Evolutionary conservation across 2,329 filamentous ascomycete species (phyloP).

Genomic region (Zarea fungicola): DNA sequence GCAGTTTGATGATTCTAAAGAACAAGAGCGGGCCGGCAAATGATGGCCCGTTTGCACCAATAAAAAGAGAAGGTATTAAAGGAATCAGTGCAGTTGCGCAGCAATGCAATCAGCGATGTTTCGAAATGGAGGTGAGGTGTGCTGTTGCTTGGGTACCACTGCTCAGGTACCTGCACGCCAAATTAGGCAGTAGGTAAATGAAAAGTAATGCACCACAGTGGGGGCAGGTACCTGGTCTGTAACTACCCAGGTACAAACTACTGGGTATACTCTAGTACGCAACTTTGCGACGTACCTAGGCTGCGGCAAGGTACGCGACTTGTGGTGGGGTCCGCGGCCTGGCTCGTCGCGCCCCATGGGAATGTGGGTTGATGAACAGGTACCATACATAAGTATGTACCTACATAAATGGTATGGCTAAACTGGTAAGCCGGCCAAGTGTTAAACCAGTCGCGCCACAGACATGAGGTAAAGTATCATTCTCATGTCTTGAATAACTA

Average conservation of each 20-base stretch:
- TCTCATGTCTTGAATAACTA: not conserved
- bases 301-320: constrained; percentile 14
- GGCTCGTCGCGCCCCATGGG: constrained; percentile 3
- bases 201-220: not conserved
- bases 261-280: not conserved
- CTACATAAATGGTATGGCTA: not conserved
- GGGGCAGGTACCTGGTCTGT: not conserved
- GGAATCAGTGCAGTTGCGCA: not conserved
- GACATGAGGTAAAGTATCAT: no score
- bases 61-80: constrained; percentile 1
- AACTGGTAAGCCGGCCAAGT: no score
- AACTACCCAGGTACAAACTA: not conserved
- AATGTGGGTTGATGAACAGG: not conserved
- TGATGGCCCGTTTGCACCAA: not conserved
- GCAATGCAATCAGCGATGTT: constrained; percentile 3
- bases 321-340: constrained; percentile 7
- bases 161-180: not conserved
- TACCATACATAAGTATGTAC: not conserved
- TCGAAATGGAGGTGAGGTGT: constrained; percentile 9
- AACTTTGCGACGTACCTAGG: not conserved
- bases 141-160: not conserved
- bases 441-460: no score
- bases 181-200: constrained; percentile 2
- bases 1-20: no score
- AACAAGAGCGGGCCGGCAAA: not conserved